Conservation (phyloP, 202 grass and related monocot genomes). For the Panicum virgatum region DNA sequence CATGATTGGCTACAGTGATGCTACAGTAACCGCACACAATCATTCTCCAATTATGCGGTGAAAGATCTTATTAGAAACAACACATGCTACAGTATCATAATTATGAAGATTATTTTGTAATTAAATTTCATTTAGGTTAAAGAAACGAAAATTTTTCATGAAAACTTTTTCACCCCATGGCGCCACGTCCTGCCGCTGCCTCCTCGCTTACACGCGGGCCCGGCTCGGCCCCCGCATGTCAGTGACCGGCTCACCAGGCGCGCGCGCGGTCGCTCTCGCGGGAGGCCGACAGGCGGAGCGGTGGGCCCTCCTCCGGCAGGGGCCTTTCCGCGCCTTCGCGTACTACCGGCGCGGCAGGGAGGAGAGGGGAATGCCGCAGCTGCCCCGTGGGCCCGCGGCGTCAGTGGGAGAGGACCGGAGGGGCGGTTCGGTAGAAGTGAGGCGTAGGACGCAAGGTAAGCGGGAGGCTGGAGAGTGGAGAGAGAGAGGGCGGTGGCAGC, state of each 20-base stretch:
- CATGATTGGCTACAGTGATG: too few relatives aligned
- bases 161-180: too few relatives aligned
- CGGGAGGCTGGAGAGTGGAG: not conserved
- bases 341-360: not conserved
- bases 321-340: conserved; percentile 21
- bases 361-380: not conserved
- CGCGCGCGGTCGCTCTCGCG: not conserved
- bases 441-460: conserved; percentile 20
- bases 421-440: conserved; percentile 3
- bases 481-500: not conserved
- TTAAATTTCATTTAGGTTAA: too few relatives aligned
- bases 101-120: too few relatives aligned
- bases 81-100: too few relatives aligned
- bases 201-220: not conserved
- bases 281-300: conserved; percentile 6
- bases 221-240: fast-evolving
- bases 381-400: fast-evolving
- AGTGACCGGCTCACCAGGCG: fast-evolving
- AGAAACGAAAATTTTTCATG: too few relatives aligned
- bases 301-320: not conserved
- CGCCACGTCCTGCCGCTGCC: not conserved
- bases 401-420: fast-evolving
- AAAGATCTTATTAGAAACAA: too few relatives aligned
- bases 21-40: too few relatives aligned
- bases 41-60: too few relatives aligned